These are phyloP conservation scores for Sporothrix dimorphospora DNA, from an alignment of 2,329 filamentous ascomycete genomes.

Conservation along the genomic window DNA sequence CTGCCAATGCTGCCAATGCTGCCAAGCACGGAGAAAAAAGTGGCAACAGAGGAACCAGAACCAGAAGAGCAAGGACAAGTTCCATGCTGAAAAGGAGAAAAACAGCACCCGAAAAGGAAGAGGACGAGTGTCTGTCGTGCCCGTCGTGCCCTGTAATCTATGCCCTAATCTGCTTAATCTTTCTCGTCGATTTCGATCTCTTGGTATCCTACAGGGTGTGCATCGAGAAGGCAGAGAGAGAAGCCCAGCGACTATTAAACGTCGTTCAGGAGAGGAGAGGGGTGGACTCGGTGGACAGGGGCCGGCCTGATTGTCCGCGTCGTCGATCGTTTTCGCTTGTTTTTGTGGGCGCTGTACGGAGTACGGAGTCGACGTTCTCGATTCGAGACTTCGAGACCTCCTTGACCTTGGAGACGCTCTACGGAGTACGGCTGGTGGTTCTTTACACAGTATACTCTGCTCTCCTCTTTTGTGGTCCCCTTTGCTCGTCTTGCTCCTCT, in stretches of 20 bases:
- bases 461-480: background rate
- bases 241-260: background rate
- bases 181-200: background rate
- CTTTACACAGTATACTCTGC: too few relatives aligned
- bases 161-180: background rate
- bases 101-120: background rate
- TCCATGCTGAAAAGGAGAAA: background rate
- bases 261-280: background rate
- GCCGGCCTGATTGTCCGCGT: background rate
- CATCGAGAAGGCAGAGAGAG: too few relatives aligned
- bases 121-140: background rate
- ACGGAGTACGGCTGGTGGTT: too few relatives aligned
- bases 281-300: background rate
- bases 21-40: slow-evolving; percentile 7
- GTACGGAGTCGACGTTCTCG: too few relatives aligned
- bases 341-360: background rate
- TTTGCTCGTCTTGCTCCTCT: too few relatives aligned
- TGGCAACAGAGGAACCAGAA: background rate
- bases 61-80: background rate
- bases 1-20: too few relatives aligned
- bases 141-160: background rate
- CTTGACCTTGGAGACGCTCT: background rate
- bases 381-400: background rate
- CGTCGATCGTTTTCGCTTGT: slow-evolving; percentile 17
- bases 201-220: background rate